Evolutionary conservation across 441 rosid species (phyloP), one percentile per base, ranked within the genome.

Genomic region (Mallotus repandus): DNA sequence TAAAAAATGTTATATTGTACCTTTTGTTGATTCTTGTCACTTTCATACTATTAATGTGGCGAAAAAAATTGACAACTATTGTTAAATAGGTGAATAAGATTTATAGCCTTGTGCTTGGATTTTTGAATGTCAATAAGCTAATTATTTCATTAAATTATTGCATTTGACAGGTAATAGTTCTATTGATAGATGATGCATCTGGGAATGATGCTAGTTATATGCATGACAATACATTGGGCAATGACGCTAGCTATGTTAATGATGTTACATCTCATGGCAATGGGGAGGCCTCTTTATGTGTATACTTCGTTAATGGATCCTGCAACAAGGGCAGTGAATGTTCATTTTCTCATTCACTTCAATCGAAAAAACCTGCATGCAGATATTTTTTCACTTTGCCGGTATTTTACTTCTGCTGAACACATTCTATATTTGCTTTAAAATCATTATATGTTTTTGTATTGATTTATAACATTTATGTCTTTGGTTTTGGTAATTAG

Each of bases 321-420:
- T 94, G 97, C 88, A 90, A 72, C 81, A 84, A 84, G 76, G 97
- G 98, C 76, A 82, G 76, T 75, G 78, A 75, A 16, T 94, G 98
- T 82, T 45, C 68, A 22, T 94, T 82, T 84, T 85, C 97, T 78
- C 98, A 94, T 83, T 84, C 88, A 55, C 76, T 83, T 76, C 80
- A 84, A 77, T 90, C 87, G 52, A 82, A 81, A 82, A 82, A 80
- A 76, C 87, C 92, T 65, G 61, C 85, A 6, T 92, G 98, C 92
- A 90, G 77, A 74, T 94, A 81, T 80, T 84, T 89, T 79, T 78
- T 84, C 76, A 82, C 97, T 76, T 79, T 85, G 78, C 86, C 92
- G 95, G 97, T 94, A 82, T 66, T 15, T 77, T 52, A 16, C 19
- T 53, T 62, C 18, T 59, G 50, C 19, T 41, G 0, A 25, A 66